Base-by-base conservation (phyloP, 2,329 filamentous ascomycete genomes). In the Blastomyces percursus region DNA sequence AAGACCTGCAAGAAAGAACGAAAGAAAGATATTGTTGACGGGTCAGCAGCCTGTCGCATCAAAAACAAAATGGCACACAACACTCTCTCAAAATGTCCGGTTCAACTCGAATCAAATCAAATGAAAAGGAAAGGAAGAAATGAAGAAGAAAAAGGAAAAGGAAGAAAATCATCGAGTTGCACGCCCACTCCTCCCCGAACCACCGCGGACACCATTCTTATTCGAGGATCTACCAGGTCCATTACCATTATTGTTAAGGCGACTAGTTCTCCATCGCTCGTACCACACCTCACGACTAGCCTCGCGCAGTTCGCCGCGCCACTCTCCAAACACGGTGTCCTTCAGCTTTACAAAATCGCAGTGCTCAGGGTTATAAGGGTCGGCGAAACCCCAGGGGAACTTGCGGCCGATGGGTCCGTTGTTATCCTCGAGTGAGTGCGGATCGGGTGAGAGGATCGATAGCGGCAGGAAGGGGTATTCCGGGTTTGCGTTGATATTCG, bases 311-410 rank as follows among this genome's bases (percentile, higher is more conserved):
- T 99, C 94, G 52, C 84, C 84, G 59, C 93, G 88, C 94, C 94
- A 99, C 71, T 97, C 93, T 67, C 81, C 86, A 75, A 99, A 99
- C 40, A 99, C 89, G 8, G 88, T 87, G 64, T 97, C 92, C 77
- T 94, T 94, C 68, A 99, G 82, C 65, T 88, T 87, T 62, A 89
- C 81, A 74, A 96, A 99, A 76, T 99, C 94, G 77, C 94, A 99
- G 77, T 99, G 94, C 69, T 89, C 85, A 38, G 86, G 82, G 70
- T 97, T 87, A 79, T 94, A 92, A 0, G 94, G 94, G 71, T 97
- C 91, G 4, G 94, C 94, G 69, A 96, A 95, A 7, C 94, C 94
- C 94, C 94, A 99, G 0, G 94, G 90, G 74, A 97, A 99, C 67
- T 88, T 87, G 64, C 94, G 89, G 55, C 94, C 94, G 64, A 96